These are phyloP conservation scores for Dendrobium chrysotoxum DNA, from an alignment of 106 monocot genomes.

Conservation along the genomic window DNA sequence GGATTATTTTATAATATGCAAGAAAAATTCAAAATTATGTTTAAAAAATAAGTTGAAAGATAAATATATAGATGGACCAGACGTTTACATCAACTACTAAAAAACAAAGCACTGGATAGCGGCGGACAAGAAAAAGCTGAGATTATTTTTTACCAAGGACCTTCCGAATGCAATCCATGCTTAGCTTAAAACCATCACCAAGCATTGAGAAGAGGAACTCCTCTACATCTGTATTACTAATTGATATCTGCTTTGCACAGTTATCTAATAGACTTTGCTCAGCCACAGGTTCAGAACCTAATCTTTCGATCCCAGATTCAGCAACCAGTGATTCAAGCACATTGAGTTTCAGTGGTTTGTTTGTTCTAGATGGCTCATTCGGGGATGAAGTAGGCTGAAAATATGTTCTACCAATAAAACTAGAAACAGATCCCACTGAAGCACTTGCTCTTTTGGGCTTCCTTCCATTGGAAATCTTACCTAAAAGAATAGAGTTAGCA, in stretches of 20 bases:
- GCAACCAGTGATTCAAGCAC: slow-evolving; percentile 18
- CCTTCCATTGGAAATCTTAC: slow-evolving; percentile 8
- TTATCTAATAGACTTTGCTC: background rate
- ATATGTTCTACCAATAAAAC: slow-evolving; percentile 49
- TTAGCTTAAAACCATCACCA: slow-evolving; percentile 76
- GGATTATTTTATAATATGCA: background rate
- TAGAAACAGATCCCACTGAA: slow-evolving; percentile 58
- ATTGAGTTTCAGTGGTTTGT: slow-evolving; percentile 36
- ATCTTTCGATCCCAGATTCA: slow-evolving; percentile 1
- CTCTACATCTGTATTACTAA: slow-evolving; percentile 35
- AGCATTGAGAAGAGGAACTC: slow-evolving; percentile 84
- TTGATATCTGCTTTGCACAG: background rate
- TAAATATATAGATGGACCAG: background rate
- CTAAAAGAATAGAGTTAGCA: background rate
- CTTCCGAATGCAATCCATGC: slow-evolving; percentile 44
- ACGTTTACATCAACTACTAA: background rate
- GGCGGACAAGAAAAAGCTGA: background rate
- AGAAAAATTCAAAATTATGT: background rate
- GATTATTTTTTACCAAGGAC: slow-evolving; percentile 44
- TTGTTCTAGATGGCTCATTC: slow-evolving; percentile 21
- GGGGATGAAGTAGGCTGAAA: slow-evolving; percentile 4
- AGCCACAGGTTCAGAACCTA: background rate
- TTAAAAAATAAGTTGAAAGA: background rate
- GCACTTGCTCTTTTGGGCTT: slow-evolving; percentile 42
- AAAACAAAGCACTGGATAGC: background rate